phyloP scores from a whole-genome alignment of 331 rosid genomes.

The Stylosanthes scabra region DNA sequence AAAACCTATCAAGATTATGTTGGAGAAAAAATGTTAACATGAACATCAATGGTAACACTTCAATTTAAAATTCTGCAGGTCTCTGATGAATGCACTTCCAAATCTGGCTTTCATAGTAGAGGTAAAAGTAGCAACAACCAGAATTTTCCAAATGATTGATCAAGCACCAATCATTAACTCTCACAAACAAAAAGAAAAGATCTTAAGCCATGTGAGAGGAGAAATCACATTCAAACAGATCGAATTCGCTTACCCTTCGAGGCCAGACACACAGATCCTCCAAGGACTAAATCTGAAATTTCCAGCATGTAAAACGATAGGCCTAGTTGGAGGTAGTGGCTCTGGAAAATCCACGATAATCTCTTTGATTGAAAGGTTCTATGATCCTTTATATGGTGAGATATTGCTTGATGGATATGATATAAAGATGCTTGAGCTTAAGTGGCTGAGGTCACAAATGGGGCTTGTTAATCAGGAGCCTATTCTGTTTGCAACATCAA shows the following conservation, averaged over 20 bases:
- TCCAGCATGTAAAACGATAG: slow-evolving; percentile 68
- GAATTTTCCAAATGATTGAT: slow-evolving; percentile 65
- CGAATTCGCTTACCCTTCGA: slow-evolving; percentile 74
- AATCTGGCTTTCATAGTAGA: slow-evolving; percentile 60
- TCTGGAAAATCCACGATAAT: slow-evolving; percentile 85
- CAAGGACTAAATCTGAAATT: slow-evolving; percentile 66
- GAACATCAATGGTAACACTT: neutral
- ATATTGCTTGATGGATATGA: slow-evolving; percentile 72
- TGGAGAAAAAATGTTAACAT: slow-evolving; percentile 14
- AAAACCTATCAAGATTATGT: neutral
- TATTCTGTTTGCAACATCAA: slow-evolving; percentile 83
- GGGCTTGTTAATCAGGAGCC: slow-evolving; percentile 93
- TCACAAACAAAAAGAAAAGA: slow-evolving; percentile 48
- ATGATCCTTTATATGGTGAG: slow-evolving; percentile 71
- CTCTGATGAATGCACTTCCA: slow-evolving; percentile 78
- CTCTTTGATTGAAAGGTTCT: slow-evolving; percentile 79
- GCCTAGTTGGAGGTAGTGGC: slow-evolving; percentile 89
- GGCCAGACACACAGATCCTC: slow-evolving; percentile 69
- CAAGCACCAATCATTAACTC: slow-evolving; percentile 53
- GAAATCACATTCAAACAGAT: slow-evolving; percentile 66
- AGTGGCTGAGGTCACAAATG: slow-evolving; percentile 83
- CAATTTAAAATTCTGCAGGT: slow-evolving; percentile 45
- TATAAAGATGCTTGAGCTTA: slow-evolving; percentile 57
- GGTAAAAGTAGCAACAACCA: slow-evolving; percentile 55
- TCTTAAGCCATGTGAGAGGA: slow-evolving; percentile 55